These are phyloP conservation scores for Fusarium annulatum DNA, from an alignment of 2,329 filamentous ascomycete species.

Conservation along the genomic window DNA sequence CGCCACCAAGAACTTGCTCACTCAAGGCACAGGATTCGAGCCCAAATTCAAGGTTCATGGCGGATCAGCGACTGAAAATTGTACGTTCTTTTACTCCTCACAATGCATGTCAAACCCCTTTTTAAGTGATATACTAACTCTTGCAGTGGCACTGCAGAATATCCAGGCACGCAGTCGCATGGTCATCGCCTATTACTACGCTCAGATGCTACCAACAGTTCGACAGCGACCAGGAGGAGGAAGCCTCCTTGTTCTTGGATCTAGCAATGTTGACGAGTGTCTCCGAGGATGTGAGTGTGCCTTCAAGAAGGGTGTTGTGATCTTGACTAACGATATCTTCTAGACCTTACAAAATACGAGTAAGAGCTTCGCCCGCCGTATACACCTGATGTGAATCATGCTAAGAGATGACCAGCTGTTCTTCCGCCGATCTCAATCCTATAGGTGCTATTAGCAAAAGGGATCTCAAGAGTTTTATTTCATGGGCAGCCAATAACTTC, in stretches of 20 bases:
- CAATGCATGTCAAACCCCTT: no score
- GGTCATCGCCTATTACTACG: conserved; percentile 46
- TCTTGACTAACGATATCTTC: background rate
- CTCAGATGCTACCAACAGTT: conserved; percentile 49
- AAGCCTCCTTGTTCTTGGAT: conserved; percentile 44
- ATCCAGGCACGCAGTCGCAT: conserved; percentile 29
- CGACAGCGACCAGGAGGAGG: conserved; percentile 41
- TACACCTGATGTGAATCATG: background rate
- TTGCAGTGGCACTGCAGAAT: conserved; percentile 21
- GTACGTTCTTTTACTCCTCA: background rate
- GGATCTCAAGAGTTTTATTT: conserved; percentile 74
- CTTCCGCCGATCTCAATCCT: background rate
- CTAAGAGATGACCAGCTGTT: conserved; percentile 6
- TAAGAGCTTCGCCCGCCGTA: background rate
- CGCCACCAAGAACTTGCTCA: conserved; percentile 64
- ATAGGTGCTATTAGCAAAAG: conserved; percentile 52
- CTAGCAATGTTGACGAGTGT: conserved; percentile 45
- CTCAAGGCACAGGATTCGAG: conserved; percentile 65
- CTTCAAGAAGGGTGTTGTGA: no score
- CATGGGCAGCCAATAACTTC: conserved; percentile 66
- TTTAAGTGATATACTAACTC: conserved; percentile 48
- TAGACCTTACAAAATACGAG: conserved; percentile 42
- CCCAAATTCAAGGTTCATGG: conserved; percentile 65
- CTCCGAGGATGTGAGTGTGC: conserved; percentile 20
- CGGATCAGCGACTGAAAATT: conserved; percentile 61